Evolutionary conservation across 2,329 filamentous ascomycete species (phyloP), one percentile per base, ranked within the genome.

Genomic region (Calycina herbarum): DNA sequence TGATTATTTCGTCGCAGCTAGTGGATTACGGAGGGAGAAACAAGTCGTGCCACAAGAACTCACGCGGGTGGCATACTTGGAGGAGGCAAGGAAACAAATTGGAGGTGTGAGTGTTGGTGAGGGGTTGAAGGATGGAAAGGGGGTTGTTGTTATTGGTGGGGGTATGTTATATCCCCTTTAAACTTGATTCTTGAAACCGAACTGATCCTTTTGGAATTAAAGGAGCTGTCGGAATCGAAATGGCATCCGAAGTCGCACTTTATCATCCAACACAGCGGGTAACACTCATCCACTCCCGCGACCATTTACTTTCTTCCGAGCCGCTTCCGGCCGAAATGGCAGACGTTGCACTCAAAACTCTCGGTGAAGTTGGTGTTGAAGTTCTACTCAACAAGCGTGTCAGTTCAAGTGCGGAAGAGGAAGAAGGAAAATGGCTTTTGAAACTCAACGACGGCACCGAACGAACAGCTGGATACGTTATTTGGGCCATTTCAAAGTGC

Each of bases 181-280:
- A 35, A 27, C 15, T 5, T n/a, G 11, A 5, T 11, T 35, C 11
- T 27, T 29, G 8, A 13, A 29, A 10, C 5, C 7, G 24, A 40
- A 45, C 20, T 57, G 27, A 40, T 57, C 2, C 0, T 1, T 15
- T 48, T 65, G 17, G 58, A 11, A n/a, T 29, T 17, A 57, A 64
- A 85, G 83, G 90, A 60, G 92, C 91, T 6, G 91, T 94, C 1
- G 92, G 92, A 8, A 88, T 94, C 63, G 91, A 94, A 76, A 93
- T 94, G 83, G 90, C 92, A 0, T 87, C 89, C 1, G 91, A 95
- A 78, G 80, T 94, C 63, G 94, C 93, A 77, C 76, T 85, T 57
- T 79, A 87, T 29, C 83, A 89, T 67, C 90, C 92, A 0, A 73
- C 83, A 11, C 79, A 86, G 63, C 83, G 84, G 51, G 88, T 94